These are phyloP conservation scores for Chalciporus pseudorubinellus DNA, from an alignment of 768 basidiomycete genomes.

Conservation along the genomic window DNA sequence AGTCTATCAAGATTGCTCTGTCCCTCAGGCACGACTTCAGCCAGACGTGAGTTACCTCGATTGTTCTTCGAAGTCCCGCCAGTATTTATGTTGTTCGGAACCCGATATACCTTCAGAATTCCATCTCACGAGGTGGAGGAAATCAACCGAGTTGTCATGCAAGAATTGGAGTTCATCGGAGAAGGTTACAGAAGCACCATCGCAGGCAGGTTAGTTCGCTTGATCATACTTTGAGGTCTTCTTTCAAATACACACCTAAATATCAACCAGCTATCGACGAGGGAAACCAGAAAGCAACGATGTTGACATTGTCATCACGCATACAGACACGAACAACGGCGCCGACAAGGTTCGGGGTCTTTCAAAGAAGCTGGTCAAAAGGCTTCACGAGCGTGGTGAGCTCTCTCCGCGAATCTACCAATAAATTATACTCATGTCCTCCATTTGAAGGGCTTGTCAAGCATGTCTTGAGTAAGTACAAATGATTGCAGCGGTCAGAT, in stretches of 20 bases:
- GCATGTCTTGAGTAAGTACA: conserved; percentile 73
- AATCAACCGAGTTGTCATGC: conserved; percentile 65
- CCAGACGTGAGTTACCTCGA: conserved; percentile 36
- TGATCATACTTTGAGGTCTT: not conserved
- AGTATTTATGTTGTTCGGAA: no score
- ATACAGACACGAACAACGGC: conserved; percentile 48
- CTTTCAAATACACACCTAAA: not conserved
- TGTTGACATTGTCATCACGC: conserved; percentile 86
- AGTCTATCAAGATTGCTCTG: conserved; percentile 56
- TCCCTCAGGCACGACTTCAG: conserved; percentile 57
- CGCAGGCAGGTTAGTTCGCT: conserved; percentile 67
- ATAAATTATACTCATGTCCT: not conserved
- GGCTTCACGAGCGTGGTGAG: conserved; percentile 57
- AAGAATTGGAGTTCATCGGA: conserved; percentile 60
- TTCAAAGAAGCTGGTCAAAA: conserved; percentile 55
- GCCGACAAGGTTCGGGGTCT: conserved; percentile 56
- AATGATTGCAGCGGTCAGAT: not conserved
- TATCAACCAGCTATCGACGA: conserved; percentile 63
- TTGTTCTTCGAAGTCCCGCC: not conserved
- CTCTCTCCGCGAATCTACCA: not conserved
- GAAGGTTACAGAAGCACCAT: conserved; percentile 72
- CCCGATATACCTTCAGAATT: conserved; percentile 46
- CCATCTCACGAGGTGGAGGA: conserved; percentile 74
- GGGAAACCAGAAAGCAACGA: conserved; percentile 83
- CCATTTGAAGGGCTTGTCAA: conserved; percentile 60